phyloP scores from a whole-genome alignment of 2,329 filamentous ascomycete genomes.

The Trichoderma polysporum region DNA sequence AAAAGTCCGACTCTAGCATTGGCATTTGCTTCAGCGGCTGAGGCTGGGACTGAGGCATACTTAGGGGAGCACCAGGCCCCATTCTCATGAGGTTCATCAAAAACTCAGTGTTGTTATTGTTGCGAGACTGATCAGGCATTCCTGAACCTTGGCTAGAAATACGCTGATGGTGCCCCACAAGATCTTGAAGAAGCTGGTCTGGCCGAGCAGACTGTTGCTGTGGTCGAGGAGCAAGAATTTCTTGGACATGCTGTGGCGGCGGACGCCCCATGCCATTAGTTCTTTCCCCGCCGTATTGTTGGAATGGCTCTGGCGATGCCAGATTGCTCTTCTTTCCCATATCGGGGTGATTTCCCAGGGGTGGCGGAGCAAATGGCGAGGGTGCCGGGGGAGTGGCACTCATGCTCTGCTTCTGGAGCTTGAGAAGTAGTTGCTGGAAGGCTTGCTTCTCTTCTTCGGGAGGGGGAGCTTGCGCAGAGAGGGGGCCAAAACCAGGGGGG shows the following conservation, averaged over 20 bases:
- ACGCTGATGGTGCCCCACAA: constrained; percentile 59
- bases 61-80: constrained; percentile 35
- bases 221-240: constrained; percentile 53
- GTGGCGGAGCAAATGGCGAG: constrained; percentile 45
- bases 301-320: constrained; percentile 50
- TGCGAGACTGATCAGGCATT: constrained; percentile 48
- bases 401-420: constrained; percentile 65
- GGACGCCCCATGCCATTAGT: constrained; percentile 46
- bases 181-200: constrained; percentile 61
- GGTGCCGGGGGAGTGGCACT: constrained; percentile 46
- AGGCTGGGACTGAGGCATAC: constrained; percentile 54
- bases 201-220: constrained; percentile 53
- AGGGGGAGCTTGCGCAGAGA: constrained; percentile 18
- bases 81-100: constrained; percentile 77
- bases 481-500: constrained; percentile 22
- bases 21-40: constrained; percentile 26
- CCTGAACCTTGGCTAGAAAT: constrained; percentile 51
- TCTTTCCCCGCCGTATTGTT: constrained; percentile 46
- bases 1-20: constrained; percentile 45
- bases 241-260: constrained; percentile 46
- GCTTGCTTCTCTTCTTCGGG: constrained; percentile 76
- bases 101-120: constrained; percentile 74
- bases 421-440: constrained; percentile 78
- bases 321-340: constrained; percentile 40
- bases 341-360: constrained; percentile 32